A percentile compares a stretch with the other conserved stretches of the same genome.
Evolutionary conservation across 2,329 filamentous ascomycete genomes (phyloP).

Genomic region (Cucurbitaria berberidis): DNA sequence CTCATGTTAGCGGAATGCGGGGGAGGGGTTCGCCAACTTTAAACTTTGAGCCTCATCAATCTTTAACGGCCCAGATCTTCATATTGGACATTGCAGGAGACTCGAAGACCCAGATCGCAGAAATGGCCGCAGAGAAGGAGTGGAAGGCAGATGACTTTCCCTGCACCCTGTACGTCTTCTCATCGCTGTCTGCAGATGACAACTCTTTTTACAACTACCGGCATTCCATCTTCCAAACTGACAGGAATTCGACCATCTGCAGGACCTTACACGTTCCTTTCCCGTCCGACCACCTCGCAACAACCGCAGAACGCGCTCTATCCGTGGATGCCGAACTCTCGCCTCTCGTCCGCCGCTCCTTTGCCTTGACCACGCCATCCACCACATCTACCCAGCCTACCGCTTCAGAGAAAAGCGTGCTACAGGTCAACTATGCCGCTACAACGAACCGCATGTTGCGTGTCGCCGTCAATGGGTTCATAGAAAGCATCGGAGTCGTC

Average conservation of each 20-base stretch:
- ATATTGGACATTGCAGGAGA: neutral
- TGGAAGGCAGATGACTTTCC: slow-evolving; percentile 42
- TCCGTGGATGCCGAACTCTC: slow-evolving; percentile 90
- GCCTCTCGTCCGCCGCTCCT: slow-evolving; percentile 75
- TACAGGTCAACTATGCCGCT: slow-evolving; percentile 80
- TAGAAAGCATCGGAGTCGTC: slow-evolving; percentile 85
- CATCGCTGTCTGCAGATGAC: neutral
- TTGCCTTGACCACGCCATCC: slow-evolving; percentile 59
- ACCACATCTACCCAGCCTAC: slow-evolving; percentile 2
- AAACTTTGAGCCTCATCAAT: slow-evolving; percentile 23
- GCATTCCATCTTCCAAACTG: neutral
- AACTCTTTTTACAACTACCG: neutral
- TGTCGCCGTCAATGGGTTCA: slow-evolving; percentile 94
- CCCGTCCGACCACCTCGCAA: slow-evolving; percentile 78
- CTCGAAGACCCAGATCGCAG: neutral
- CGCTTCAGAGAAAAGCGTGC: slow-evolving; percentile 52
- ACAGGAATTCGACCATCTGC: neutral
- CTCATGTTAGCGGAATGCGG: neutral
- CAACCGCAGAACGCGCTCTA: slow-evolving; percentile 75
- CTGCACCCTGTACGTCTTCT: slow-evolving; percentile 45
- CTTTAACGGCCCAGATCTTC: neutral
- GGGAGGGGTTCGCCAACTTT: slow-evolving; percentile 1
- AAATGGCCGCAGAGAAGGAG: slow-evolving; percentile 21
- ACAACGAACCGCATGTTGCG: slow-evolving; percentile 96
- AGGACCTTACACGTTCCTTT: slow-evolving; percentile 81